phyloP scores from a whole-genome alignment of 805 yeast genomes.

The Ogataea sp. region DNA sequence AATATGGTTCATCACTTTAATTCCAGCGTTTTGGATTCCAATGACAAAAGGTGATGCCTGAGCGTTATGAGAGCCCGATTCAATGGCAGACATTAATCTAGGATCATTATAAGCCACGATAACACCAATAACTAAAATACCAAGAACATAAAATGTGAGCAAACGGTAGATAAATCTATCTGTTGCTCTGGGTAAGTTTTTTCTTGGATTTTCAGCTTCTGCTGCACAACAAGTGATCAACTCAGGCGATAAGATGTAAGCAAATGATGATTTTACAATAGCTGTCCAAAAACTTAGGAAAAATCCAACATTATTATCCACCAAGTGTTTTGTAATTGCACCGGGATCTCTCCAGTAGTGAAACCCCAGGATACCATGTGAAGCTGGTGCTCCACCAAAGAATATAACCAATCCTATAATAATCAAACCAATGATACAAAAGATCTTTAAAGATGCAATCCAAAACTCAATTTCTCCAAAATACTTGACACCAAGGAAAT shows the following conservation, averaged over 20 bases:
- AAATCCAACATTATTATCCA: conserved; percentile 43
- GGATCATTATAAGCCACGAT: conserved; percentile 43
- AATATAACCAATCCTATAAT: conserved; percentile 48
- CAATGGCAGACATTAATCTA: conserved; percentile 30
- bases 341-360: conserved; percentile 21
- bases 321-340: conserved; percentile 38
- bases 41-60: conserved; percentile 72
- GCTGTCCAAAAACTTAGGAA: conserved; percentile 52
- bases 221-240: conserved; percentile 43
- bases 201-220: conserved; percentile 46
- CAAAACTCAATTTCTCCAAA: conserved; percentile 55
- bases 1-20: conserved; percentile 55
- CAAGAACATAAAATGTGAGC: conserved; percentile 43
- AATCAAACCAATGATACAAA: conserved; percentile 56
- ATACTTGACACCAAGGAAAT: conserved; percentile 43
- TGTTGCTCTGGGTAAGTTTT: conserved; percentile 49
- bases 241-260: conserved; percentile 51
- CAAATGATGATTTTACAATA: conserved; percentile 47
- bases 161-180: conserved; percentile 47
- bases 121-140: conserved; percentile 46
- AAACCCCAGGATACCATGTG: conserved; percentile 24
- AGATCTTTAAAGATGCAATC: conserved; percentile 56
- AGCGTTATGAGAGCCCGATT: conserved; percentile 50
- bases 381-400: conserved; percentile 51
- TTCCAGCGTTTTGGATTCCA: conserved; percentile 57